Evolutionary conservation across 768 basidiomycete genomes (phyloP).

Genomic region (Mycena polygramma): DNA sequence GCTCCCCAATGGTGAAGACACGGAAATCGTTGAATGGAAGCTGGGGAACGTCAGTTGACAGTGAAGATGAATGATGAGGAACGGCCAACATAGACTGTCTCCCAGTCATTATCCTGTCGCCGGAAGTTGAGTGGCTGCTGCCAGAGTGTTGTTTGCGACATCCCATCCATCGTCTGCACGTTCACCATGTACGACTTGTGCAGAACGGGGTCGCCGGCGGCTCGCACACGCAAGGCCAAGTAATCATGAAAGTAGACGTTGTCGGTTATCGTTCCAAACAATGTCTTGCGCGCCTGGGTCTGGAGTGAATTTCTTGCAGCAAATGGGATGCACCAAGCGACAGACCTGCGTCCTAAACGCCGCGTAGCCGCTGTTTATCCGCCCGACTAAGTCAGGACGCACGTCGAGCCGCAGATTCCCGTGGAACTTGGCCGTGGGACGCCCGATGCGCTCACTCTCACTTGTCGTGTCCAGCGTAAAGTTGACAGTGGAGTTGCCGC

Average conservation of each 20-base stretch:
- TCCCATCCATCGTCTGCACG: constrained; percentile 87
- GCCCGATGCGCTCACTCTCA: constrained; percentile 59
- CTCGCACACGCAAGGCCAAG: constrained; percentile 83
- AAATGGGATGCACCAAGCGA: not conserved
- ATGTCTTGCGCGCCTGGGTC: constrained; percentile 76
- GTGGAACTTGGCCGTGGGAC: constrained; percentile 77
- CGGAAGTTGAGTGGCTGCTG: constrained; percentile 92
- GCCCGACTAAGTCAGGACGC: constrained; percentile 72
- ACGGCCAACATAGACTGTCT: constrained; percentile 79
- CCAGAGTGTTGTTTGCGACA: constrained; percentile 86
- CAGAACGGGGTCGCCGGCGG: constrained; percentile 81
- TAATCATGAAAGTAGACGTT: constrained; percentile 88
- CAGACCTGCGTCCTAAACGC: constrained; percentile 88
- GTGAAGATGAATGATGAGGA: constrained; percentile 30
- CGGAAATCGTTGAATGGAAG: constrained; percentile 86
- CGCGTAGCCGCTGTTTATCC: constrained; percentile 88
- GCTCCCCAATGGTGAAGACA: constrained; percentile 79
- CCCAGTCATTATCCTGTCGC: constrained; percentile 77
- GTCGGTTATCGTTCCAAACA: constrained; percentile 89
- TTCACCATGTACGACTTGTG: constrained; percentile 93
- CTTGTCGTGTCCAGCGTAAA: constrained; percentile 75
- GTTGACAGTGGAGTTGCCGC: constrained; percentile 83
- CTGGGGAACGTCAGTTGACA: constrained; percentile 53
- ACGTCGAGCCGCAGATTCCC: constrained; percentile 84
- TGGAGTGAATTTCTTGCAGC: constrained; percentile 15